Evolutionary conservation across 2,329 filamentous ascomycete genomes (phyloP).

Genomic region (Phaeosphaeriaceae sp.): DNA sequence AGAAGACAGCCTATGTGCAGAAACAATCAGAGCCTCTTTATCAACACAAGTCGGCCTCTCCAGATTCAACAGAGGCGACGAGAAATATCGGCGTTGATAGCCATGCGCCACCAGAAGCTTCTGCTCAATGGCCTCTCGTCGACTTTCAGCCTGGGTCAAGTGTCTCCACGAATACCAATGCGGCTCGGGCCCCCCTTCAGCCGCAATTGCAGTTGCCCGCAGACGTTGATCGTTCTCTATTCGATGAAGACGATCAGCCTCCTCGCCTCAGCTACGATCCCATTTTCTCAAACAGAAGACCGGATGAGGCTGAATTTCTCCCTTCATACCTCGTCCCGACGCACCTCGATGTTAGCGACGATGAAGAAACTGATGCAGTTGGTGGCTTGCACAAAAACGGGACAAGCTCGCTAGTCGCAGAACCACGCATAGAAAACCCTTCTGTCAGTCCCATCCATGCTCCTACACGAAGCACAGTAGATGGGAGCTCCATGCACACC

Average conservation of each 20-base stretch:
- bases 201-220: not conserved
- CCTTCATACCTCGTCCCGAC: conserved; percentile 16
- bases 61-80: not conserved
- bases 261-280: conserved; percentile 33
- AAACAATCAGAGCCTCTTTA: not conserved
- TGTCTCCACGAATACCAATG: not conserved
- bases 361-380: conserved; percentile 14
- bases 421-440: not conserved
- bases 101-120: not conserved
- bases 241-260: conserved; percentile 27
- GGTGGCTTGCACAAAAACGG: conserved; percentile 2
- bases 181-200: not conserved
- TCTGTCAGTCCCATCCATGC: conserved; percentile 36
- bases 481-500: conserved; percentile 8
- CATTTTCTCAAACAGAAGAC: conserved; percentile 5
- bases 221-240: not conserved
- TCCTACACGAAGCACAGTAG: conserved; percentile 17
- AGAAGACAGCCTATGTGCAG: not conserved
- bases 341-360: conserved; percentile 18
- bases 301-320: conserved; percentile 16
- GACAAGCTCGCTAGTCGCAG: not conserved
- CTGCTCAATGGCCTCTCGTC: conserved; percentile 1
- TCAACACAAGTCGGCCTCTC: not conserved
- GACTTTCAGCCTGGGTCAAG: not conserved
- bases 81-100: not conserved